Base-by-base conservation (phyloP, 192 early-diverging fungal species). In the Allomyces macrogynus region DNA sequence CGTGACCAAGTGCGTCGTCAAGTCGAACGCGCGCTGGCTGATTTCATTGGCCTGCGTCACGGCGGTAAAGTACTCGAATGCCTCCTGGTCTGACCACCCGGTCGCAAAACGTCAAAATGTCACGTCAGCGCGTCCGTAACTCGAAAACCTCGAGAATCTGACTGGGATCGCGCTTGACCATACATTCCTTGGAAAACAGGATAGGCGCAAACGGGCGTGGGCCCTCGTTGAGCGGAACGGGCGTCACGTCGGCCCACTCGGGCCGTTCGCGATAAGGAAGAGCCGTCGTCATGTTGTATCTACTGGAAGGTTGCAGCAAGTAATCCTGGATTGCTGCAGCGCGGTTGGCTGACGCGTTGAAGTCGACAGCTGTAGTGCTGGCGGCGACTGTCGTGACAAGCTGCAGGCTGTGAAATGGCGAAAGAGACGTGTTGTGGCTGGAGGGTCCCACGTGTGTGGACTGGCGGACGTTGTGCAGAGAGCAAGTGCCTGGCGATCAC, bases 11-110 rank as follows among this genome's bases (percentile, higher is more conserved):
- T 78, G 76, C 63, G 76, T 75, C 1, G 92, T 95, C 62, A 99
- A 75, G 10, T 84, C 75, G 62, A 95, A 77, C 18, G 87, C 95
- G 23, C 97, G 80, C 61, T 86, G 71, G 3, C 84, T 87, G 42
- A 78, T 70, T 74, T 99, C 97, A 61, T 85, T 72, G n/a, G 70
- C 69, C 40, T 68, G 67, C 60, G 81, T 74, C 44, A 92, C 77
- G 0, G 92, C 92, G 10, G 93, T 82, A 72, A 97, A 88, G 71
- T 88, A 90, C 72, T 81, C 81, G 88, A 95, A 98, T 10, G 86
- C 85, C 14, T 78, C 74, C 14, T 76, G 73, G 69, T 93, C 84
- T 85, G 67, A 42, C 11, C 32, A 27, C 25, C n/a, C 32, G 43
- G 64, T 62, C n/a, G n/a, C n/a, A n/a, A n/a, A n/a, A n/a, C n/a